Conservation (phyloP, 2,329 filamentous ascomycete species). For the Aspergillus calidoustus region DNA sequence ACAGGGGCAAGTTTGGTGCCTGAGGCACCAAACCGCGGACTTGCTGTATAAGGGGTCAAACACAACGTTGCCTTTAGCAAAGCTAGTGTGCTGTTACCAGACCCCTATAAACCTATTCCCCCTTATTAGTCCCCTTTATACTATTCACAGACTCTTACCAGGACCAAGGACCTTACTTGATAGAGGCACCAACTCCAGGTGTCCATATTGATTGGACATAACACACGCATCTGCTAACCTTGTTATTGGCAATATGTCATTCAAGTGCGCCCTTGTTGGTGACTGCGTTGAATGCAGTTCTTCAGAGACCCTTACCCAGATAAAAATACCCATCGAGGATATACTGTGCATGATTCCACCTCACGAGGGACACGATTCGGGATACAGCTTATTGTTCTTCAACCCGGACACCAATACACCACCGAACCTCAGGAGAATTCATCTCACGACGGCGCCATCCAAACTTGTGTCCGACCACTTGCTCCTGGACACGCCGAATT, state of each 20-base stretch:
- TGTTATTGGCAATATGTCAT: background rate
- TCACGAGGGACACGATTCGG: background rate
- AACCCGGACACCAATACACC: background rate
- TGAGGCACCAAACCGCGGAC: too few species aligned
- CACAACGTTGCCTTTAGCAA: too few species aligned
- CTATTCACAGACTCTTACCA: too few species aligned
- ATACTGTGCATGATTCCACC: conserved; percentile 7
- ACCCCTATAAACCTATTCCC: too few species aligned
- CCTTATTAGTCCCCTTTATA: too few species aligned
- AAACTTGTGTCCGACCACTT: conserved; percentile 10
- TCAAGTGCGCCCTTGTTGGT: background rate
- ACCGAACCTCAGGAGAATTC: background rate
- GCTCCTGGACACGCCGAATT: conserved; percentile 28
- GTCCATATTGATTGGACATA: too few species aligned
- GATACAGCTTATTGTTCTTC: conserved; percentile 2
- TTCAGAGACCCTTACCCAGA: background rate
- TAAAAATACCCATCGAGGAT: background rate
- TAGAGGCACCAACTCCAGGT: too few species aligned
- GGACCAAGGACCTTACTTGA: too few species aligned
- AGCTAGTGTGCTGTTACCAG: too few species aligned
- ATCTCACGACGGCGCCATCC: background rate
- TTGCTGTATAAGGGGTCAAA: too few species aligned
- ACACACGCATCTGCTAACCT: too few species aligned
- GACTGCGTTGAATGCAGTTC: background rate
- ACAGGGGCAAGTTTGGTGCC: too few species aligned